These are phyloP conservation scores for Fusarium sp. DNA, from an alignment of 2,329 filamentous ascomycete species.

Conservation along the genomic window DNA sequence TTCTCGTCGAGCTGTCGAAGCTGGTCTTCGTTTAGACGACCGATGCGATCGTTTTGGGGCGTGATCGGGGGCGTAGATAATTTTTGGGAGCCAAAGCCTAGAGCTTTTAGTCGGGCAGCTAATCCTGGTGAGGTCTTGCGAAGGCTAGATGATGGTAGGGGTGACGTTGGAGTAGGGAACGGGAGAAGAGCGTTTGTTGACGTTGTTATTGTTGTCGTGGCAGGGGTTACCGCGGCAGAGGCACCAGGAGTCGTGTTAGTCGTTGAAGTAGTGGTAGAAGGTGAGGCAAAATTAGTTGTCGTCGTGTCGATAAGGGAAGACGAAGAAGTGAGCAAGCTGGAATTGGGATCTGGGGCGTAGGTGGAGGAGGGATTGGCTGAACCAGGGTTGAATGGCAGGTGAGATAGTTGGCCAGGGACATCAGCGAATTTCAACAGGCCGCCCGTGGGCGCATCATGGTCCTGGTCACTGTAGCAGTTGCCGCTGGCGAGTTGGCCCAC, in stretches of 20 bases:
- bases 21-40: conserved; percentile 77
- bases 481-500: conserved; percentile 30
- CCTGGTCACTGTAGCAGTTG: conserved; percentile 38
- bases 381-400: conserved; percentile 45
- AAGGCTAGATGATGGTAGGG: conserved; percentile 45
- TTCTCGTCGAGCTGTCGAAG: conserved; percentile 75
- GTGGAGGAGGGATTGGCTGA: conserved; percentile 43
- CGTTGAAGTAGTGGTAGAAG: conserved; percentile 24
- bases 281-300: conserved; percentile 32
- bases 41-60: conserved; percentile 62
- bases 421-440: conserved; percentile 46
- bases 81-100: conserved; percentile 66
- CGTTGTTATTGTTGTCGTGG: conserved; percentile 38
- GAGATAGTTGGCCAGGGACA: conserved; percentile 42
- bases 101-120: conserved; percentile 72
- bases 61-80: conserved; percentile 46
- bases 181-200: conserved; percentile 39
- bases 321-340: conserved; percentile 39
- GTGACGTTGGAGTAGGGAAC: conserved; percentile 38
- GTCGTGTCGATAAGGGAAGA: conserved; percentile 35
- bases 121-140: conserved; percentile 73
- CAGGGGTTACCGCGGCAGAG: conserved; percentile 37
- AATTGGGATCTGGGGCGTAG: conserved; percentile 40
- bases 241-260: conserved; percentile 26
- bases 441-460: conserved; percentile 43